A percentile compares a stretch with the other conserved stretches of the same genome.
Conservation (phyloP, 805 yeast species). For the Kodamaea restingae region DNA sequence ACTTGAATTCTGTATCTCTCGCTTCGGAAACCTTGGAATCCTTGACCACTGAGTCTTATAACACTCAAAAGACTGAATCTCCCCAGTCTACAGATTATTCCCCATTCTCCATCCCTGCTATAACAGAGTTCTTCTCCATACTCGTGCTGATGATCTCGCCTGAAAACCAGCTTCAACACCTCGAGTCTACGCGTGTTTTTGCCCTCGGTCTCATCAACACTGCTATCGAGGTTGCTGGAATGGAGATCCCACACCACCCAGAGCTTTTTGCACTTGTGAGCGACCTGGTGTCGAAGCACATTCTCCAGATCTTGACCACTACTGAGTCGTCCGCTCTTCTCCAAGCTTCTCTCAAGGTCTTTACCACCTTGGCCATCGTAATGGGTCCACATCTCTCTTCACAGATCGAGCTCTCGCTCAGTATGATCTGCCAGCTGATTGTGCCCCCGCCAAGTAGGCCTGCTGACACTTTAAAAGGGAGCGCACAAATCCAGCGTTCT, state of each 20-base stretch:
- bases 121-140: conserved; percentile 46
- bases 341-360: conserved; percentile 70
- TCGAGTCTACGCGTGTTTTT: conserved; percentile 81
- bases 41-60: too few species aligned
- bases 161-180: conserved; percentile 74
- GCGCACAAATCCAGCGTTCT: conserved; percentile 14
- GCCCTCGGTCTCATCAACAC: conserved; percentile 73
- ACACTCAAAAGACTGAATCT: too few species aligned
- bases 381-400: conserved; percentile 63
- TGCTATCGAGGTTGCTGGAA: conserved; percentile 79
- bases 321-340: conserved; percentile 69
- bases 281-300: conserved; percentile 80
- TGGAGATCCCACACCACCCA: conserved; percentile 53
- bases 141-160: conserved; percentile 80
- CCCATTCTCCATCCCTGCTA: too few species aligned
- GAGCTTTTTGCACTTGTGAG: conserved; percentile 64
- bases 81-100: too few species aligned
- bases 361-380: conserved; percentile 66
- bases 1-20: too few species aligned
- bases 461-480: conserved; percentile 21
- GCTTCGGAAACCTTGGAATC: too few species aligned
- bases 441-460: conserved; percentile 29
- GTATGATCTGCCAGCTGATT: conserved; percentile 58
- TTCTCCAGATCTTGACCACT: conserved; percentile 73
- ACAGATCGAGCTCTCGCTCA: conserved; percentile 74